Evolutionary conservation across 805 yeast species (phyloP).

Genomic region (Cyberlindnera nakhonratchasimensis): DNA sequence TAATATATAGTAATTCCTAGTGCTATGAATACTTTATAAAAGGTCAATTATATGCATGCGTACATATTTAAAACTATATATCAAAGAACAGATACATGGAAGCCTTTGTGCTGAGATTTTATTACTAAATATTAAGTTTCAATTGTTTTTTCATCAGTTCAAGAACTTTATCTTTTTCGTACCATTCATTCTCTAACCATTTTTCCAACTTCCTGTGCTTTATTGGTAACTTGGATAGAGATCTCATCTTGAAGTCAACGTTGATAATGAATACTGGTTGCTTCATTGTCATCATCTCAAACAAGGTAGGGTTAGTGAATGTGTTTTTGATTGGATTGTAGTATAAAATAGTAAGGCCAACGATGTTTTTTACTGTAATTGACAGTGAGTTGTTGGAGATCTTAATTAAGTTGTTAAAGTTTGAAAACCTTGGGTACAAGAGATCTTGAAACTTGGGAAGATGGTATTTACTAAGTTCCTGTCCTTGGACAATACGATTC

Average conservation of each 20-base stretch:
- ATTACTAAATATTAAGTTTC: conserved; percentile 17
- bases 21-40: no score
- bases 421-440: conserved; percentile 74
- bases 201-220: conserved; percentile 58
- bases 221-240: conserved; percentile 45
- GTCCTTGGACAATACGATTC: conserved; percentile 44
- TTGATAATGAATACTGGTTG: conserved; percentile 29
- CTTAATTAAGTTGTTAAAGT: conserved; percentile 46
- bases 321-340: conserved; percentile 31
- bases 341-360: conserved; percentile 37
- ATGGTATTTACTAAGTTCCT: conserved; percentile 51
- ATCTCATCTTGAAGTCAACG: conserved; percentile 28
- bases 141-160: conserved; percentile 36
- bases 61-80: no score
- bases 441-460: conserved; percentile 59
- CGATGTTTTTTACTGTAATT: conserved; percentile 20
- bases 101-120: no score
- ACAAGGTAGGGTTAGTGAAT: conserved; percentile 35
- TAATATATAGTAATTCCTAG: conserved; percentile 32
- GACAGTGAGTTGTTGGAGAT: conserved; percentile 3
- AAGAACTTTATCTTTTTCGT: conserved; percentile 56
- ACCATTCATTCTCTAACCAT: conserved; percentile 78
- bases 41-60: not conserved
- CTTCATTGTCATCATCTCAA: conserved; percentile 35
- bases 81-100: not conserved